Conservation (phyloP, 2,329 filamentous ascomycete species). For the Rhytidhysteron rufulum region DNA sequence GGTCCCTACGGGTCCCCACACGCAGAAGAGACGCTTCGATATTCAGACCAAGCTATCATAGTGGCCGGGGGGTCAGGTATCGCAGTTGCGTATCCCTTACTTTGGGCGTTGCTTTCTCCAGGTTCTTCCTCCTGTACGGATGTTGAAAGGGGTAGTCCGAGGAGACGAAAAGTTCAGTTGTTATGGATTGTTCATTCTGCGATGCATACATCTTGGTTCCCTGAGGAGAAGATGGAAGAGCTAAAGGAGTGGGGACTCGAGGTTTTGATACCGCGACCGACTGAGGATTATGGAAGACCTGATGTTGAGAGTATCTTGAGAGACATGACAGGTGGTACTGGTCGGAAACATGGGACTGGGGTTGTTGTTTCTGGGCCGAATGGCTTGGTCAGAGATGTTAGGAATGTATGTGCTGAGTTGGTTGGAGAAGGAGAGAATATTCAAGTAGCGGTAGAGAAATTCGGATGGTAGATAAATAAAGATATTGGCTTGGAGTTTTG, state of each 20-base stretch:
- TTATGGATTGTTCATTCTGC: conserved; percentile 58
- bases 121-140: conserved; percentile 12
- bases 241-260: conserved; percentile 49
- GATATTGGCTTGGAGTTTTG: no score
- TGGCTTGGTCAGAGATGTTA: conserved; percentile 56
- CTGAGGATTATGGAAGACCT: conserved; percentile 51
- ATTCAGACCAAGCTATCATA: conserved; percentile 50
- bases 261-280: conserved; percentile 54
- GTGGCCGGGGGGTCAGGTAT: conserved; percentile 64
- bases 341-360: conserved; percentile 35
- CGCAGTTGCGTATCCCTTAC: conserved; percentile 59
- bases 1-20: conserved; percentile 61
- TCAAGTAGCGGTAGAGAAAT: conserved; percentile 60
- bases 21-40: conserved; percentile 51
- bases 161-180: conserved; percentile 43
- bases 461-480: conserved; percentile 60
- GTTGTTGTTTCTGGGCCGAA: conserved; percentile 62
- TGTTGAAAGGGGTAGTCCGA: conserved; percentile 11
- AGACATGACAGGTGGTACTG: conserved; percentile 29
- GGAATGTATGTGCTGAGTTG: conserved; percentile 54
- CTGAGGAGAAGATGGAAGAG: conserved; percentile 47
- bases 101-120: conserved; percentile 47
- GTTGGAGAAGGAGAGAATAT: conserved; percentile 49
- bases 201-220: conserved; percentile 54
- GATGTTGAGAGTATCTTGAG: conserved; percentile 47